Evolutionary conservation across 1,139 yeast species (phyloP), one percentile per base, ranked within the genome.

Genomic region (Candida frijolesensis): DNA sequence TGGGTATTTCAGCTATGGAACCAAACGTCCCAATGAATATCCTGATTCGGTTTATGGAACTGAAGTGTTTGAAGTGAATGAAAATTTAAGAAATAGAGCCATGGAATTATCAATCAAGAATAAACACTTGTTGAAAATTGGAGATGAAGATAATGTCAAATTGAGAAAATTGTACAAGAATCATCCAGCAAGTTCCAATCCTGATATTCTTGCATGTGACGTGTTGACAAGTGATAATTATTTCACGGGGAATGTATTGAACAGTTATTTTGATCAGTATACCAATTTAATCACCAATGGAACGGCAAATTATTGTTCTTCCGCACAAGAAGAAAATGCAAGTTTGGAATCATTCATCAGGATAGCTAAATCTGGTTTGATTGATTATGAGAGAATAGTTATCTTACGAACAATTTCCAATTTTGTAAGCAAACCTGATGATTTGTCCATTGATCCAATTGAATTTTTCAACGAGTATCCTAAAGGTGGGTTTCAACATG

Each of bases 291-390:
- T 83, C 63, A 79, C 87, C 54, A 84, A 84, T 60, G 84, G 83
- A 46, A 74, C 85, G 44, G 86, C 83, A 25, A 69, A 67, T 27
- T 84, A 83, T 70, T 82, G 87, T 65, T 65, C 84, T 35, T 80
- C 86, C 45, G 87, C 86, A 49, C 87, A 83, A 66, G 89, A 84
- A 66, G 89, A 84, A 63, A 82, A 83, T 61, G 89, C 89, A 33
- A 74, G 85, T n/a, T 76, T 84, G 60, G 87, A 84, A 63, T 82
- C 84, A 4, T 66, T 84, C 53, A 61, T 80, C 40, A 79, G 89
- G 68, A 74, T 80, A 61, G 80, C 82, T 56, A 71, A 69, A 55
- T 70, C 70, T 58, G 87, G 85, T 14, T 70, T 83, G 55, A 81
- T 80, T 47, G 85, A 82, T 62, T 84, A 68, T 63, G 71, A 76